Conservation (phyloP, 352 stramenopile genomes). For the Hyaloperonospora brassicae region DNA sequence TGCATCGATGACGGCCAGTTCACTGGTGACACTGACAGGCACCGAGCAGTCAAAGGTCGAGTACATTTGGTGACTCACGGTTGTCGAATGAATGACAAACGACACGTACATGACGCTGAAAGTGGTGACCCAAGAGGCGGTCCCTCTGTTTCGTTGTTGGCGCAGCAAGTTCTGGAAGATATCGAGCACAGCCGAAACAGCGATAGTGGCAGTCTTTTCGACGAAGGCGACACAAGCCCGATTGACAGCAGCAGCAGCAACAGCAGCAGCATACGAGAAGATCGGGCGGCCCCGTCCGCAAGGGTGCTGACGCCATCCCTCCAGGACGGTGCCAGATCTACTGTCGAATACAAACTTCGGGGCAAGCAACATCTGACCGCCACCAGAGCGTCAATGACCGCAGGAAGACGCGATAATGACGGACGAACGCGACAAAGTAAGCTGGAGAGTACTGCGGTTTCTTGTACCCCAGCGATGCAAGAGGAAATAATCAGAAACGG, state of each 20-base stretch:
- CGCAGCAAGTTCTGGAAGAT: slow-evolving; percentile 51
- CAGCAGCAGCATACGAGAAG: slow-evolving; percentile 1
- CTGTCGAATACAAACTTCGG: slow-evolving; percentile 22
- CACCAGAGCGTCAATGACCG: slow-evolving; percentile 1
- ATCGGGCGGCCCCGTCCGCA: background rate
- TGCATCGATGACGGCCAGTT: slow-evolving; percentile 1
- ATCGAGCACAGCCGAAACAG: slow-evolving; percentile 4
- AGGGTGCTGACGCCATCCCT: slow-evolving; percentile 1
- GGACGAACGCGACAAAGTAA: slow-evolving; percentile 1
- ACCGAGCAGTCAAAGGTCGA: slow-evolving; percentile 1
- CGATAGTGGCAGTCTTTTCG: slow-evolving; percentile 1
- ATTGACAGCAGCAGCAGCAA: background rate
- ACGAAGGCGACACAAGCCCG: slow-evolving; percentile 4
- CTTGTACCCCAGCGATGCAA: slow-evolving; percentile 3
- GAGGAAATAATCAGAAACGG: slow-evolving; percentile 7
- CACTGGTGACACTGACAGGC: background rate
- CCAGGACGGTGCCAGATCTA: slow-evolving; percentile 20
- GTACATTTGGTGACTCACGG: slow-evolving; percentile 6
- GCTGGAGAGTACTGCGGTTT: slow-evolving; percentile 6
- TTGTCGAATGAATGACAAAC: slow-evolving; percentile 1
- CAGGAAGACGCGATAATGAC: slow-evolving; percentile 6
- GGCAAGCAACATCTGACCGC: slow-evolving; percentile 15
- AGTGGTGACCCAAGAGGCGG: slow-evolving; percentile 5
- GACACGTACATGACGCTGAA: background rate
- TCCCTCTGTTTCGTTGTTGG: slow-evolving; percentile 40